Base-by-base conservation (phyloP, 345 rosid species). In the Balakata baccata region DNA sequence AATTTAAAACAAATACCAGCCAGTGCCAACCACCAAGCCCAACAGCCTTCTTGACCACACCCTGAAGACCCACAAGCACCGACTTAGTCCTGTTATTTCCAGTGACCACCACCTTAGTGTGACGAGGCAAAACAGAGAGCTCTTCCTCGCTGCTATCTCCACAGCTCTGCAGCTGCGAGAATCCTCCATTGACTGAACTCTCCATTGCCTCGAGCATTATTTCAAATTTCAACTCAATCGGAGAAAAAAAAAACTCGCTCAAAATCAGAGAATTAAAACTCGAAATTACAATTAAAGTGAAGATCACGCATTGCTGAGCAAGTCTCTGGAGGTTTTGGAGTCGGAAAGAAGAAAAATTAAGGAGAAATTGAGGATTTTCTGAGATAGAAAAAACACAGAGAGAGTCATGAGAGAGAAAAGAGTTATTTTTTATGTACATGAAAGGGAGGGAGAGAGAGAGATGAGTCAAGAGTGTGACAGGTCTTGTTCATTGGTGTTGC, bases 11-110 rank as follows among this genome's bases (percentile, higher is more conserved):
- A 78, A 37, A 81, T 72, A 93, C 98, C 90, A 93, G 97, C 98
- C 98, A 94, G 86, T 94, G 97, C 97, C 98, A 94, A 11, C 98
- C 98, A 52, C 98, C 98, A 65, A 89, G 92, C 3, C 98, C 97
- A 70, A 93, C 97, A 37, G 98, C 98, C 81, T 93, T 93, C 83
- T 94, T 92, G 62, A 94, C 98, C 2, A 94, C 98, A 10, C 98
- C 98, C 69, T 83, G 88, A 65, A 94, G 98, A 74, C 98, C 98
- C 2, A 94, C 97, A 62, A 94, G 97, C 45, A 94, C 97, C 56
- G 97, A 94, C 77, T 94, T 94, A n/a, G 98, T 94, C 70, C 98
- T 86, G 84, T 94, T 94, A 85, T 94, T 94, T 17, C 98, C 98
- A 10, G 97, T 94, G 11, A 94, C 97, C 16, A 94, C 90, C 29